Evolutionary conservation across 169 alveolate species (phyloP).

Genomic region (Cryptosporidium viatorum): DNA sequence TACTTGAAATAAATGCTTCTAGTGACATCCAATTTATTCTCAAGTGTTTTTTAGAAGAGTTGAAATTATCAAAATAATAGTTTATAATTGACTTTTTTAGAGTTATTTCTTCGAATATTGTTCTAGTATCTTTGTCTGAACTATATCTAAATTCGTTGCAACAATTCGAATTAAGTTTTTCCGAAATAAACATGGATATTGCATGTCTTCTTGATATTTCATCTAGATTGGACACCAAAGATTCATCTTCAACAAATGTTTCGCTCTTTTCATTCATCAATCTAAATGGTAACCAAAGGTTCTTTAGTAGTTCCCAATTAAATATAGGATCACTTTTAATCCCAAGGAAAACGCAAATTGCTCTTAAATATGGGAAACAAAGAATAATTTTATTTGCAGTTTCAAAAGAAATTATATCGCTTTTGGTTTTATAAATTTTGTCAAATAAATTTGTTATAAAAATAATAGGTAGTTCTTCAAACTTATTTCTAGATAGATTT

Average conservation of each 20-base stretch:
- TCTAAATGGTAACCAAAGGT: slow-evolving; percentile 64
- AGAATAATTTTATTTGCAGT: neutral
- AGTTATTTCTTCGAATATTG: neutral
- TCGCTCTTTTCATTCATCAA: neutral
- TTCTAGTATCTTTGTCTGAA: neutral
- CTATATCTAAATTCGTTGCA: neutral
- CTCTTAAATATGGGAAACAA: slow-evolving; percentile 48
- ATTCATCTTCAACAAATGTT: neutral
- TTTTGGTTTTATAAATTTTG: neutral
- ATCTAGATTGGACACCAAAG: slow-evolving; percentile 11
- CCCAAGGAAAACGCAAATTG: slow-evolving; percentile 12
- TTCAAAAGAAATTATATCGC: neutral
- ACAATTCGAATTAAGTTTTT: neutral
- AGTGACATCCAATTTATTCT: slow-evolving; percentile 15
- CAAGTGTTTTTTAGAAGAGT: neutral
- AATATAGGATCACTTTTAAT: slow-evolving; percentile 14
- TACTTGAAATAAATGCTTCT: neutral
- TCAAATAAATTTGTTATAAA: slow-evolving; percentile 8
- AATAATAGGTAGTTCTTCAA: slow-evolving; percentile 29
- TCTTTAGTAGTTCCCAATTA: slow-evolving; percentile 46
- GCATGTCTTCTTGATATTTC: slow-evolving; percentile 34
- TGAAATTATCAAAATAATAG: slow-evolving; percentile 13
- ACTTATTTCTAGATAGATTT: neutral
- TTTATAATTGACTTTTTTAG: slow-evolving; percentile 2
- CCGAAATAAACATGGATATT: slow-evolving; percentile 20